phyloP scores from a whole-genome alignment of 495 filamentous ascomycete genomes.

The Patellaria atrata region DNA sequence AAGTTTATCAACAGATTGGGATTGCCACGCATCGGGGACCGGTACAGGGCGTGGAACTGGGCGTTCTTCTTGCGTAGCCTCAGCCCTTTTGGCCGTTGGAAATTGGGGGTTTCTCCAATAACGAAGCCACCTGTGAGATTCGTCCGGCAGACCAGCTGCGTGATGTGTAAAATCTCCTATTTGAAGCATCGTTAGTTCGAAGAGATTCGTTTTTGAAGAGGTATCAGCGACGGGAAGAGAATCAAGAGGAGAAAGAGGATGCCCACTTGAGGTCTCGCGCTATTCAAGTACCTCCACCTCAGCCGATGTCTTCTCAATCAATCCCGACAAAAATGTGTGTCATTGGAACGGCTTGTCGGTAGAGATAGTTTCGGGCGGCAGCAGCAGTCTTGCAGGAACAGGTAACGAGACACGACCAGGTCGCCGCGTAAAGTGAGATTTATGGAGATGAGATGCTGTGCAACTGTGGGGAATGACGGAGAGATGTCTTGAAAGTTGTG shows the following conservation, averaged over 20 bases:
- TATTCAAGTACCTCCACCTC: conserved; percentile 16
- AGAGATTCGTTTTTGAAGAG: too few species aligned
- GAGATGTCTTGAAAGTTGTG: not conserved
- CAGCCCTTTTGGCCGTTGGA: too few species aligned
- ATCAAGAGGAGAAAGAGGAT: conserved; percentile 6
- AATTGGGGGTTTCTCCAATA: too few species aligned
- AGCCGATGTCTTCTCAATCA: conserved; percentile 5
- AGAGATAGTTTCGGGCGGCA: conserved; percentile 11
- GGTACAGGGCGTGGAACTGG: too few species aligned
- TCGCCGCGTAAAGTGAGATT: conserved; percentile 7
- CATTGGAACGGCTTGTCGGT: conserved; percentile 7
- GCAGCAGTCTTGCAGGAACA: conserved; percentile 3
- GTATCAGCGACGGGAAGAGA: conserved; percentile 10
- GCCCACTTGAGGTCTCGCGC: conserved; percentile 2
- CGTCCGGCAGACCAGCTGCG: too few species aligned
- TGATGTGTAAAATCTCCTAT: too few species aligned
- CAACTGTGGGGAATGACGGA: conserved; percentile 8
- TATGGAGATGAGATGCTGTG: conserved; percentile 13
- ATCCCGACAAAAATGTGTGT: conserved; percentile 6
- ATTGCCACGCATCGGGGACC: too few species aligned
- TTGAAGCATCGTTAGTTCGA: too few species aligned
- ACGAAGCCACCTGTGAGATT: too few species aligned
- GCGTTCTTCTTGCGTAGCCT: too few species aligned
- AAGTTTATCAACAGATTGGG: too few species aligned
- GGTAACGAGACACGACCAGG: too few species aligned